Conservation (phyloP, 306 rosid species). For the Cucumis sativus region Cucumber_9930_V3 NC_026656.2:3418001-3418500, state of each 20-base stretch:
- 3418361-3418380: not conserved
- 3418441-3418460: not conserved
- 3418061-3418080: conserved; percentile 19
- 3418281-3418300: not conserved
- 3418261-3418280: not conserved
- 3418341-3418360: not conserved
- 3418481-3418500: not conserved
- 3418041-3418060: not conserved
- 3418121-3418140: not conserved
- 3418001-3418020: conserved; percentile 5
- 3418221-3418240: not conserved
- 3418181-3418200: not conserved
- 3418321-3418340: not conserved
- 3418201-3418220: not conserved
- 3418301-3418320: not conserved
- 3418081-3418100: conserved; percentile 6
- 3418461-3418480: not conserved
- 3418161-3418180: not conserved
- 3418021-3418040: conserved; percentile 20
- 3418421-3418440: not conserved
- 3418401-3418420: not conserved
- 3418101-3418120: not conserved
- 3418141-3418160: not conserved
- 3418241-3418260: not conserved
- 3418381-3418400: not conserved